Conservation (phyloP, 192 early-diverging fungal species). For the Entomortierella parvispora region DNA sequence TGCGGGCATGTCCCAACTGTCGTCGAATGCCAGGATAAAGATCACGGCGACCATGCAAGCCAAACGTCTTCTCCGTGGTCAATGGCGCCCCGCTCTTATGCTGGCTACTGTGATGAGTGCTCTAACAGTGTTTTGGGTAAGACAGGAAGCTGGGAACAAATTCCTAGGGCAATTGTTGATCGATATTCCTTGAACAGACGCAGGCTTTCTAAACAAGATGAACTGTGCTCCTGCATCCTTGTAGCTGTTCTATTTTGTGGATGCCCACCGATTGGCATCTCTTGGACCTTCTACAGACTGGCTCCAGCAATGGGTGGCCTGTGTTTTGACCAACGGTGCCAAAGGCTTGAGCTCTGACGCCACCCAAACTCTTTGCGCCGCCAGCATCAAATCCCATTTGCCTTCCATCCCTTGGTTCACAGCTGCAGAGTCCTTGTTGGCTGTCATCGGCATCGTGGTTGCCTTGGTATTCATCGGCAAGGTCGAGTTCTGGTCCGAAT, state of each 20-base stretch:
- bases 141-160: no score
- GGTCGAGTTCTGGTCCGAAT: conserved; percentile 42
- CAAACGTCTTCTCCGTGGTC: conserved; percentile 43
- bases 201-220: no score
- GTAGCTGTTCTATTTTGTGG: conserved; percentile 48
- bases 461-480: conserved; percentile 36
- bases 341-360: conserved; percentile 10
- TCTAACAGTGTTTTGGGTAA: conserved; percentile 43
- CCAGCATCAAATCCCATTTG: background rate
- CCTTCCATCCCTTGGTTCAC: conserved; percentile 40
- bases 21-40: conserved; percentile 32
- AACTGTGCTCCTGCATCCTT: no score
- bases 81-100: conserved; percentile 51
- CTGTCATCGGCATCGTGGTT: conserved; percentile 24
- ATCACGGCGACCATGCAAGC: conserved; percentile 43
- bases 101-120: conserved; percentile 25
- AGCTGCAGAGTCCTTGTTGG: conserved; percentile 27
- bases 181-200: no score
- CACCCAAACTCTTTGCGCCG: conserved; percentile 21
- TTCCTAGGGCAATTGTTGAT: no score
- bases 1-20: conserved; percentile 34
- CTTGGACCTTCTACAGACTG: conserved; percentile 7
- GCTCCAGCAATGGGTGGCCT: conserved; percentile 20
- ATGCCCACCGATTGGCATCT: conserved; percentile 12
- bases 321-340: background rate